phyloP scores from a whole-genome alignment of 2,329 filamentous ascomycete species.

The Botrytis sinoallii region DNA sequence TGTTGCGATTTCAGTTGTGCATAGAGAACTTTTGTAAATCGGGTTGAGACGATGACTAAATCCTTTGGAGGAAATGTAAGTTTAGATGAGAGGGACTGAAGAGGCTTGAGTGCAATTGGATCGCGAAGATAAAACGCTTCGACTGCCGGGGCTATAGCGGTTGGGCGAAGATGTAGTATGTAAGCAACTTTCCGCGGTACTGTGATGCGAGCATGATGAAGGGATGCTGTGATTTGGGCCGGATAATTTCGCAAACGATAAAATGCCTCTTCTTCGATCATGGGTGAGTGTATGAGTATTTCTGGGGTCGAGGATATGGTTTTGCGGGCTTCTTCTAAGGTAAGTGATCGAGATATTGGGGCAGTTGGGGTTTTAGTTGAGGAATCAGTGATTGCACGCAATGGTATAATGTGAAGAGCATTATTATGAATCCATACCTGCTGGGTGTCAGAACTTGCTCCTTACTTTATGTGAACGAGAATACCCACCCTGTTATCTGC shows the following conservation, averaged over 20 bases:
- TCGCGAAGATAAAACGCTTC: constrained; percentile 94
- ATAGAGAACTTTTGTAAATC: constrained; percentile 85
- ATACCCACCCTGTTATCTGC: constrained; percentile 67
- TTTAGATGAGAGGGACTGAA: constrained; percentile 53
- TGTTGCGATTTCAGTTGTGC: constrained; percentile 87
- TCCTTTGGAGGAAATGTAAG: constrained; percentile 73
- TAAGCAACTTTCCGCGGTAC: constrained; percentile 81
- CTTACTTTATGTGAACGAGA: neutral
- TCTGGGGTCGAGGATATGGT: constrained; percentile 56
- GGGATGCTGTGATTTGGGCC: constrained; percentile 64
- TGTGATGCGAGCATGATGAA: constrained; percentile 71
- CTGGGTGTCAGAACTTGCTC: constrained; percentile 22
- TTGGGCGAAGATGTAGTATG: constrained; percentile 71
- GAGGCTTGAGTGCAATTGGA: constrained; percentile 66
- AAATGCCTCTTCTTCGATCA: constrained; percentile 85
- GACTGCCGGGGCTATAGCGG: constrained; percentile 75
- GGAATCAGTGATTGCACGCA: constrained; percentile 41
- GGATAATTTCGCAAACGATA: constrained; percentile 85
- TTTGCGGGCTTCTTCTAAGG: constrained; percentile 60
- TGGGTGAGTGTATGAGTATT: constrained; percentile 65
- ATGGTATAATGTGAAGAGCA: constrained; percentile 69
- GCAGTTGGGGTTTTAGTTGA: constrained; percentile 40
- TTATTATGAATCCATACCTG: constrained; percentile 82
- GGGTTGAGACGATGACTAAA: constrained; percentile 73
- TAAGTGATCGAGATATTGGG: constrained; percentile 47